Evolutionary conservation across 805 yeast species (phyloP).

Genomic region (Teunomyces cretensis): DNA sequence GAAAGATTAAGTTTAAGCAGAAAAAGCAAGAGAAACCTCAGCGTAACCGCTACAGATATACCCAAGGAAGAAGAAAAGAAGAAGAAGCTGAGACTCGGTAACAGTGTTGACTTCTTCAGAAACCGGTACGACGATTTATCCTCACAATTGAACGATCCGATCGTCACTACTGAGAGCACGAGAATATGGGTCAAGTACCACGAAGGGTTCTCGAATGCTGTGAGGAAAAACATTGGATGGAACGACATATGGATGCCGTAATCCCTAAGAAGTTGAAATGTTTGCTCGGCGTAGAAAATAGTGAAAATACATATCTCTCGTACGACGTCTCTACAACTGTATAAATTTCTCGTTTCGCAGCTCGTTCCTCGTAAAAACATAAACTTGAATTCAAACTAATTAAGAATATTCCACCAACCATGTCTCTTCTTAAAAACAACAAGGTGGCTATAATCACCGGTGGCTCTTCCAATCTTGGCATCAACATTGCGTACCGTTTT

Average conservation of each 20-base stretch:
- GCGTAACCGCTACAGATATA: slow-evolving; percentile 14
- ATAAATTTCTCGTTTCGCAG: background rate
- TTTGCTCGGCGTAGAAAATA: background rate
- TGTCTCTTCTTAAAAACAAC: slow-evolving; percentile 17
- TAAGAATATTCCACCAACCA: background rate
- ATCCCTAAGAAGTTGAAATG: background rate
- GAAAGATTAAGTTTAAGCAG: slow-evolving; percentile 18
- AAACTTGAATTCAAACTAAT: background rate
- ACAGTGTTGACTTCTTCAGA: slow-evolving; percentile 40
- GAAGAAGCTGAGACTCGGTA: slow-evolving; percentile 25
- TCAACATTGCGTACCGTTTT: slow-evolving; percentile 79
- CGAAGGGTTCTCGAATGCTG: slow-evolving; percentile 93
- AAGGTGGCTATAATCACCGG: slow-evolving; percentile 44
- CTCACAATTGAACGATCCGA: slow-evolving; percentile 23
- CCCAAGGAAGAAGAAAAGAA: slow-evolving; percentile 15
- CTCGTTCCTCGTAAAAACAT: slow-evolving; percentile 1
- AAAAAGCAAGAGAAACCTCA: slow-evolving; percentile 17
- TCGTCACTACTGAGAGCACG: slow-evolving; percentile 36
- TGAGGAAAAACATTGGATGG: slow-evolving; percentile 81
- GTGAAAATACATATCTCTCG: background rate
- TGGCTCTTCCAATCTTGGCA: slow-evolving; percentile 68
- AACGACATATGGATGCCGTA: slow-evolving; percentile 51
- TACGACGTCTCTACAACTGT: background rate
- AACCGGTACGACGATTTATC: slow-evolving; percentile 35
- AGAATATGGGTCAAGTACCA: slow-evolving; percentile 82